A percentile compares a stretch with the other conserved stretches of the same genome.
phyloP scores from a whole-genome alignment of 495 filamentous ascomycete species.

The Amniculicola lignicola region DNA sequence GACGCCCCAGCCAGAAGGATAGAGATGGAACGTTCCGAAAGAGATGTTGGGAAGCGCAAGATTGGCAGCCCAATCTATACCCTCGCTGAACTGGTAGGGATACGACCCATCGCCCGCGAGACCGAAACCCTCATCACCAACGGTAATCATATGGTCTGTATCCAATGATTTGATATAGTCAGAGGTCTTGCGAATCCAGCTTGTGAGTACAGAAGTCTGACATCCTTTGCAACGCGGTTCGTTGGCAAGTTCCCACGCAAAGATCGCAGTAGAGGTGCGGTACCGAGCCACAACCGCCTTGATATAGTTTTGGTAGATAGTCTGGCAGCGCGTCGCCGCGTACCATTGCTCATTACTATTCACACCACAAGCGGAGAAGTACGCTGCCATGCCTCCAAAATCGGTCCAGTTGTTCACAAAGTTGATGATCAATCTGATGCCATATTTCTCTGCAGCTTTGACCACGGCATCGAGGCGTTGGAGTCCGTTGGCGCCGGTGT shows the following conservation, averaged over 20 bases:
- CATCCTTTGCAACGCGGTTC: slow-evolving; percentile 68
- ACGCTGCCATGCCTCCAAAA: slow-evolving; percentile 65
- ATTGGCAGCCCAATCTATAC: slow-evolving; percentile 25
- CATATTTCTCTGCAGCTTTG: slow-evolving; percentile 29
- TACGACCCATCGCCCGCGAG: slow-evolving; percentile 29
- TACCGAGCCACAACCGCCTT: slow-evolving; percentile 61
- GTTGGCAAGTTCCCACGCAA: slow-evolving; percentile 71
- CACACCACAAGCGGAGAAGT: slow-evolving; percentile 62
- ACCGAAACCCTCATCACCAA: slow-evolving; percentile 58
- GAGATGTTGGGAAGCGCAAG: slow-evolving; percentile 27
- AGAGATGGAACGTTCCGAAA: slow-evolving; percentile 33
- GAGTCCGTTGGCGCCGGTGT: slow-evolving; percentile 64
- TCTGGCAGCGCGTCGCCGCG: slow-evolving; percentile 53
- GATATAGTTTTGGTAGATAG: slow-evolving; percentile 62
- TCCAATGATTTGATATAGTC: slow-evolving; percentile 65
- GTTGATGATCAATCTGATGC: slow-evolving; percentile 45
- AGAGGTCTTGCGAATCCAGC: slow-evolving; percentile 60
- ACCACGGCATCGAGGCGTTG: slow-evolving; percentile 46
- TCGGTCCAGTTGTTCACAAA: slow-evolving; percentile 61
- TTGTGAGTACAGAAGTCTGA: slow-evolving; percentile 53
- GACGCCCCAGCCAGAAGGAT: slow-evolving; percentile 29
- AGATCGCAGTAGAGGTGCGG: slow-evolving; percentile 54
- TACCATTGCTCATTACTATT: slow-evolving; percentile 53
- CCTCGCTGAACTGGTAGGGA: slow-evolving; percentile 26
- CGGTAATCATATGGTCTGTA: slow-evolving; percentile 62